Percentiles rank a stretch among this genome's conserved stretches.
Evolutionary conservation across 257 asterid species (phyloP).

Genomic region (Rhazya stricta): DNA sequence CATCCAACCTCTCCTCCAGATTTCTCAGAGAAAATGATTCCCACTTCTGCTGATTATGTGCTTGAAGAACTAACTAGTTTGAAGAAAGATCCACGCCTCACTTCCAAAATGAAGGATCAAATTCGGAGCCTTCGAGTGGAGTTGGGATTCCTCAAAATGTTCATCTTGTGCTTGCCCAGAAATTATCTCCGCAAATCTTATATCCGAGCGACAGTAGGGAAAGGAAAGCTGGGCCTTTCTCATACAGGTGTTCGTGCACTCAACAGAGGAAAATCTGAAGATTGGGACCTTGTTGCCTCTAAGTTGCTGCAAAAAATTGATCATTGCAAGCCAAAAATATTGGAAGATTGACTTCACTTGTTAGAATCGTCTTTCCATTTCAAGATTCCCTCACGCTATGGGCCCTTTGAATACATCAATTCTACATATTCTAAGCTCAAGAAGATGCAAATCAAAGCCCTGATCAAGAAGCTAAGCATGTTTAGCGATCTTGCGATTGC

Average conservation of each 20-base stretch:
- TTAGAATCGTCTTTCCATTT: neutral
- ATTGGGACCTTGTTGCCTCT: neutral
- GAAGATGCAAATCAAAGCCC: neutral
- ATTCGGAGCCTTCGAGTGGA: too few species aligned
- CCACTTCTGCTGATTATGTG: neutral
- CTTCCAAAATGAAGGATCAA: neutral
- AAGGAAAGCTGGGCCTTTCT: neutral
- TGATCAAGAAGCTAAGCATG: neutral
- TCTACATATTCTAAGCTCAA: neutral
- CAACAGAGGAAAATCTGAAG: too few species aligned
- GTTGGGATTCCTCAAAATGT: neutral
- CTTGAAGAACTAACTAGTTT: neutral
- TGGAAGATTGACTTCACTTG: neutral
- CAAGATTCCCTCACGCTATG: neutral
- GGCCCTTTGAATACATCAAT: neutral
- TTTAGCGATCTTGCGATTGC: neutral
- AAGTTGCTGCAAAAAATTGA: neutral
- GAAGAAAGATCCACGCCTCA: neutral
- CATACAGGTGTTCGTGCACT: neutral
- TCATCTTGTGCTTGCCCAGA: neutral
- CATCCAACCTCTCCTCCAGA: too few species aligned
- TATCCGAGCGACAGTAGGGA: neutral
- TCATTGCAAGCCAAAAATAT: neutral
- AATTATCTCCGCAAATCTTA: neutral
- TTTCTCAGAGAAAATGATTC: neutral